Evolutionary conservation across 306 rosid species (phyloP), one percentile per base, ranked within the genome.

Genomic region (Casuarina glauca): DNA sequence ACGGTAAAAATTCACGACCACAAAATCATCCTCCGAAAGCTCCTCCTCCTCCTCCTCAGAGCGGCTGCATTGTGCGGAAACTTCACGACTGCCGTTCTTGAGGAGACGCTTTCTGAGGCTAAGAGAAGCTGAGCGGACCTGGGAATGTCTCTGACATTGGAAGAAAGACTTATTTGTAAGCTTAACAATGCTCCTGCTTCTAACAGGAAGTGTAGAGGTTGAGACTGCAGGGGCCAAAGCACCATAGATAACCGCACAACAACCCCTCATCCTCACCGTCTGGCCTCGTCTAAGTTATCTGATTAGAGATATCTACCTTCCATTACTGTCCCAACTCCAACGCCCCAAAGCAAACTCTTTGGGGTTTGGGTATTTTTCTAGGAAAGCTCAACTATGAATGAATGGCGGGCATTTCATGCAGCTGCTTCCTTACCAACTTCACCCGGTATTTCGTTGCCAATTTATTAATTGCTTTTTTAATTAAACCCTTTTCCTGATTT

Each of bases 1-100:
- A 69, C 84, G 88, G 78, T 95, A 95, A 78, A 95, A 95, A 81
- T 89, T 95, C 67, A 95, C 88, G 1, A 95, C 98, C 74, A 95
- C 82, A 13, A 89, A 89, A 57, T 80, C 88, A 9, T 74, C 76
- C 4, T 62, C 84, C 13, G 81, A 75, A 60, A 75, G 44, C 63
- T 46, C 72, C 19, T 71, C 57, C 32, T 26, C 57, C 32, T 26
- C 32, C 51, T 58, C 63, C 17, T 46, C 42, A 1, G 3, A 17
- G 61, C 13, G 44, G 74, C 17, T 42, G 74, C 76, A 57, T 50
- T 64, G 83, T 12, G 69, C 3, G 16, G 76, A 57, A 76, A 52
- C 52, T 4, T 20, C 15, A 9, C 39, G 3, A 3, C 7, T 20
- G 64, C 39, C 5, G 64, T 57, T 57, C 5, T 20, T 57, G 2